These are phyloP conservation scores for Mortierella sp. DNA, from an alignment of 371 early-diverging fungal species.

Conservation along the genomic window DNA sequence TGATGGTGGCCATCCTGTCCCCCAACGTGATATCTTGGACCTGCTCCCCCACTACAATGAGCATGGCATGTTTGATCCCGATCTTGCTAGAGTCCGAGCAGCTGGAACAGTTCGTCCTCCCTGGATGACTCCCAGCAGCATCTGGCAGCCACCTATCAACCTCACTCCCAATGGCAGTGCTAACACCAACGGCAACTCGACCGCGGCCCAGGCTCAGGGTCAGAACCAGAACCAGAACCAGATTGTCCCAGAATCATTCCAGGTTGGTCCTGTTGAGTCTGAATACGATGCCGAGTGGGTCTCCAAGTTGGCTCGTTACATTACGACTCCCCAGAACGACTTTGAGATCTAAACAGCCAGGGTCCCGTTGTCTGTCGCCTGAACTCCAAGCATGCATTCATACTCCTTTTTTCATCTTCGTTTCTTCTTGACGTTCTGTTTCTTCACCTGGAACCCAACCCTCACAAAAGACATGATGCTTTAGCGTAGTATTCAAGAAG, in stretches of 20 bases:
- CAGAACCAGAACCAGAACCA: neutral
- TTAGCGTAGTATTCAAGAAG: neutral
- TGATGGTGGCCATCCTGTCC: neutral
- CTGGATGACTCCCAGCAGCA: neutral
- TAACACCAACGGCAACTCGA: neutral
- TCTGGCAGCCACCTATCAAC: neutral
- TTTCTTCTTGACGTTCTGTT: neutral
- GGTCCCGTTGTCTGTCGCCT: neutral
- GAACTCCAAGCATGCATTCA: neutral
- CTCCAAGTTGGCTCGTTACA: constrained; percentile 41
- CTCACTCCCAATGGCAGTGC: neutral
- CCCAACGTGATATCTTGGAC: constrained; percentile 1
- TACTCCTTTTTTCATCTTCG: neutral
- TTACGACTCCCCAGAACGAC: constrained; percentile 54
- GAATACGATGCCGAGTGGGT: constrained; percentile 38
- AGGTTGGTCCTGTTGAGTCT: neutral
- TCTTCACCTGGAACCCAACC: neutral
- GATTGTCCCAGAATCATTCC: neutral
- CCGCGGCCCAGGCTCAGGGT: neutral
- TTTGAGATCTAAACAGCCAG: constrained; percentile 34
- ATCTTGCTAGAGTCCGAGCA: neutral
- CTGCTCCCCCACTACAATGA: neutral
- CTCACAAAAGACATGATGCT: neutral
- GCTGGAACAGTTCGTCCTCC: neutral
- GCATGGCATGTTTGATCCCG: constrained; percentile 1